These are phyloP conservation scores for Glonium stellatum DNA, from an alignment of 495 filamentous ascomycete genomes.

Conservation along the genomic window DNA sequence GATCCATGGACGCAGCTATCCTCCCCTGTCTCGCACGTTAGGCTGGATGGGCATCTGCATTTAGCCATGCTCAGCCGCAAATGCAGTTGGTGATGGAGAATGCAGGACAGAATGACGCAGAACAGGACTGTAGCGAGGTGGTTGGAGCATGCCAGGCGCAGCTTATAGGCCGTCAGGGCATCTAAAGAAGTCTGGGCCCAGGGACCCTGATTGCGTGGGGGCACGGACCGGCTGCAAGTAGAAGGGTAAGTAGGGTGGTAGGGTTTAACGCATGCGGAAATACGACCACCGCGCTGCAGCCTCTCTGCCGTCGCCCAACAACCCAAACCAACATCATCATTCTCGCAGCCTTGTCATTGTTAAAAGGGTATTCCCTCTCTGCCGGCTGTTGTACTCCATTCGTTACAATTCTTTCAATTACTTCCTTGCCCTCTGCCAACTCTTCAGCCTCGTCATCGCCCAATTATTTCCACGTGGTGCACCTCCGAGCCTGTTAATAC, in stretches of 20 bases:
- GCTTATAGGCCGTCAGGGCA: too few relatives aligned
- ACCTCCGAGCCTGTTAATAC: slow-evolving; percentile 18
- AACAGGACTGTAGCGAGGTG: background rate
- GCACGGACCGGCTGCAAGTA: background rate
- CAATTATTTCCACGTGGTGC: slow-evolving; percentile 25
- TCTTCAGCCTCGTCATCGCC: slow-evolving; percentile 23
- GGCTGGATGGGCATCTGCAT: background rate
- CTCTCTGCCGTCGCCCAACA: too few relatives aligned
- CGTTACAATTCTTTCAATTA: background rate
- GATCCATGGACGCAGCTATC: background rate
- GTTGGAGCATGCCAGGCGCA: background rate
- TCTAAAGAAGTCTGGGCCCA: background rate
- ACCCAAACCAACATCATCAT: background rate
- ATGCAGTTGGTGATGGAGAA: background rate
- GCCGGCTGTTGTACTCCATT: background rate
- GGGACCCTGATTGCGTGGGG: background rate
- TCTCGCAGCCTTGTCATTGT: slow-evolving; percentile 1
- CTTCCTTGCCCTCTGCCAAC: slow-evolving; percentile 4
- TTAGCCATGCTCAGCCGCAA: background rate
- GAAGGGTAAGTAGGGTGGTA: background rate
- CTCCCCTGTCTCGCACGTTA: background rate
- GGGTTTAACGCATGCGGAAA: background rate
- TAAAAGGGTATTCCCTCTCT: background rate
- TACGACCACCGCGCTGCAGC: background rate
- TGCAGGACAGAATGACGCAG: background rate